Evolutionary conservation across 148 eudicot species (phyloP).

Genomic region (Linanthus parryae): DNA sequence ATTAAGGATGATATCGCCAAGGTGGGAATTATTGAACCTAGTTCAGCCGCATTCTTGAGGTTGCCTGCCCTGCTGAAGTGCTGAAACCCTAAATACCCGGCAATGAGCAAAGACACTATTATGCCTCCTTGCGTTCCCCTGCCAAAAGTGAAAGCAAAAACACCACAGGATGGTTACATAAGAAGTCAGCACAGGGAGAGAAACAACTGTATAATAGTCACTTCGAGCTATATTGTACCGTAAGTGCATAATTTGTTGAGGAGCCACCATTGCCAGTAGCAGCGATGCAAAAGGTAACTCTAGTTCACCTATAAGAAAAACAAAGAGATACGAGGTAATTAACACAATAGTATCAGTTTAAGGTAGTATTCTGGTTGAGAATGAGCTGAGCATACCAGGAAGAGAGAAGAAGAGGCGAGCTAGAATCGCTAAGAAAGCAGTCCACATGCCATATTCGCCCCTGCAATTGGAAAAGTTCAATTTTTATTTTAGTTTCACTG

Average conservation of each 20-base stretch:
- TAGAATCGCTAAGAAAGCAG: conserved; percentile 73
- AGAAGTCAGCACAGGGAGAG: too few relatives aligned
- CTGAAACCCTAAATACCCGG: conserved; percentile 76
- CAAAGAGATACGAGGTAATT: too few relatives aligned
- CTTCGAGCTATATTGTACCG: conserved; percentile 48
- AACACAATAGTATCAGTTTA: too few relatives aligned
- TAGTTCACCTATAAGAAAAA: conserved; percentile 66
- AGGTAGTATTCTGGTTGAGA: too few relatives aligned
- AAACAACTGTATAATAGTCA: too few relatives aligned
- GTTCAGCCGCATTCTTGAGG: conserved; percentile 63
- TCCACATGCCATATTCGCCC: conserved; percentile 95
- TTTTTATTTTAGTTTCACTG: conserved; percentile 2
- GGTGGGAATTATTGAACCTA: conserved; percentile 71
- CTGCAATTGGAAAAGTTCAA: conserved; percentile 37
- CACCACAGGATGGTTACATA: too few relatives aligned
- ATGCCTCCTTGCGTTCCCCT: conserved; percentile 75
- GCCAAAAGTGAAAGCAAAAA: too few relatives aligned
- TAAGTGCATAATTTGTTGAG: conserved; percentile 58
- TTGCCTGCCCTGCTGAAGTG: conserved; percentile 69
- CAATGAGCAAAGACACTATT: conserved; percentile 54
- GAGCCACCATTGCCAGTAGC: conserved; percentile 69
- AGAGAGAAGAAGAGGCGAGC: conserved; percentile 78
- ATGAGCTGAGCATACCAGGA: too few relatives aligned
- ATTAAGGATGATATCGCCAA: too few relatives aligned
- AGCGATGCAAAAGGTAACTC: conserved; percentile 73